Evolutionary conservation across 2,329 filamentous ascomycete species (phyloP).

Genomic region (Bipolaris victoriae): DNA sequence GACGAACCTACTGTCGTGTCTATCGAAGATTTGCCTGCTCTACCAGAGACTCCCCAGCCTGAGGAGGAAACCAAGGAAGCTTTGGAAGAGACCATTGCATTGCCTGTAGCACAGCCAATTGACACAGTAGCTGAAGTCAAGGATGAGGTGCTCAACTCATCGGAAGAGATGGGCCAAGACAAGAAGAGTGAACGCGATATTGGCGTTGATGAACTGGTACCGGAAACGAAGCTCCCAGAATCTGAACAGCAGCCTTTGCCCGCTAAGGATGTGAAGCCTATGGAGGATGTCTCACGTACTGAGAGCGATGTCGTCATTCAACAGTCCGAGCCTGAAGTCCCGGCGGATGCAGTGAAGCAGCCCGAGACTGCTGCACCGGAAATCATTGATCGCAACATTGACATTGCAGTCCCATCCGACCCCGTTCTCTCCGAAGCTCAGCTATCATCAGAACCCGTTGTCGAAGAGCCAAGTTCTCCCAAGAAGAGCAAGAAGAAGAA

Average conservation of each 20-base stretch:
- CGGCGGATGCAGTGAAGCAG: background rate
- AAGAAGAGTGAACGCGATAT: slow-evolving; percentile 33
- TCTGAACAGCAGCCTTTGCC: background rate
- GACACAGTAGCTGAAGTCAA: slow-evolving; percentile 10
- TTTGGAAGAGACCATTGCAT: background rate
- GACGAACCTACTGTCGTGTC: slow-evolving; percentile 3
- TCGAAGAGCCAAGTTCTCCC: slow-evolving; percentile 8
- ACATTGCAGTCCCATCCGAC: background rate
- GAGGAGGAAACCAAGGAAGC: background rate
- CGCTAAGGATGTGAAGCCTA: background rate
- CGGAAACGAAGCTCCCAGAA: slow-evolving; percentile 2
- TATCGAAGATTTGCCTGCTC: background rate
- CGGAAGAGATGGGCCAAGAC: slow-evolving; percentile 35
- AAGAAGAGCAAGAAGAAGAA: slow-evolving; percentile 20
- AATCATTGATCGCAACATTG: background rate
- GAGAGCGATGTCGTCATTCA: background rate
- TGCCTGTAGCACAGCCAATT: background rate
- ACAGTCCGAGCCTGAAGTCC: background rate
- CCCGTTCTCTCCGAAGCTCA: background rate
- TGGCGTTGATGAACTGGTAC: slow-evolving; percentile 18
- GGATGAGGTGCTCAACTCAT: slow-evolving; percentile 9
- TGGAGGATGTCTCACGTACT: background rate
- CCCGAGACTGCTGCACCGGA: background rate
- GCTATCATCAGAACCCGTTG: background rate
- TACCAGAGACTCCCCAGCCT: background rate